Evolutionary conservation across 2,329 filamentous ascomycete genomes (phyloP).

Genomic region (Botrytis paeoniae): DNA sequence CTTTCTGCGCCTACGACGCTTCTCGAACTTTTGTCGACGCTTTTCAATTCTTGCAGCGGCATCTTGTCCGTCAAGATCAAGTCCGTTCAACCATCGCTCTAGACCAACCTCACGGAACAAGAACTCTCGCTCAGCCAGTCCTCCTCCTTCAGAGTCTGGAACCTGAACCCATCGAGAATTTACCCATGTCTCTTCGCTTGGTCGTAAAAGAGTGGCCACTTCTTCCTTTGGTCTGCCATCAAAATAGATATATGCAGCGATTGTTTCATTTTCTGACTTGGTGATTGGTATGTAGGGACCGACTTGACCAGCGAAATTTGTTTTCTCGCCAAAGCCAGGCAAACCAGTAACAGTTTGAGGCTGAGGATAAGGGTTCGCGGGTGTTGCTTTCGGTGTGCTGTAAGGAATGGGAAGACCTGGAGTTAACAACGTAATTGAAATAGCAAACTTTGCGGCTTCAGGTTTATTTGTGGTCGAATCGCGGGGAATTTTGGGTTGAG

Average conservation of each 20-base stretch:
- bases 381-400: conserved; percentile 77
- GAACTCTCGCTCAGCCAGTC: conserved; percentile 93
- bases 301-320: conserved; percentile 56
- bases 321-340: conserved; percentile 52
- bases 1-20: conserved; percentile 63
- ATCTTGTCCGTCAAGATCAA: conserved; percentile 92
- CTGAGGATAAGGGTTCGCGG: conserved; percentile 74
- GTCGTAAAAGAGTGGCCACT: conserved; percentile 86
- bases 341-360: conserved; percentile 77
- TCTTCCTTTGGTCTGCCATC: conserved; percentile 94
- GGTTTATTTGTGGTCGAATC: conserved; percentile 67
- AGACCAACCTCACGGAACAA: conserved; percentile 94
- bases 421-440: conserved; percentile 93
- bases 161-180: conserved; percentile 98
- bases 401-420: conserved; percentile 87
- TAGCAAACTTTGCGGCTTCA: conserved; percentile 93
- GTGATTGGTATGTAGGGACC: conserved; percentile 90
- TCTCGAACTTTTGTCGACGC: conserved; percentile 75
- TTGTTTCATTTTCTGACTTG: conserved; percentile 90
- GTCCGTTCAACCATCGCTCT: conserved; percentile 92
- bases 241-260: conserved; percentile 98
- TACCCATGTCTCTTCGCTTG: conserved; percentile 98
- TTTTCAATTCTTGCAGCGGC: conserved; percentile 87
- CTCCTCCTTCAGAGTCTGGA: conserved; percentile 84
- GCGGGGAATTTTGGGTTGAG: conserved; percentile 71